A percentile compares a stretch with the other conserved stretches of the same genome.
These are phyloP conservation scores for Bremia lactucae DNA, from an alignment of 352 stramenopile genomes.

Conservation along the genomic window DNA sequence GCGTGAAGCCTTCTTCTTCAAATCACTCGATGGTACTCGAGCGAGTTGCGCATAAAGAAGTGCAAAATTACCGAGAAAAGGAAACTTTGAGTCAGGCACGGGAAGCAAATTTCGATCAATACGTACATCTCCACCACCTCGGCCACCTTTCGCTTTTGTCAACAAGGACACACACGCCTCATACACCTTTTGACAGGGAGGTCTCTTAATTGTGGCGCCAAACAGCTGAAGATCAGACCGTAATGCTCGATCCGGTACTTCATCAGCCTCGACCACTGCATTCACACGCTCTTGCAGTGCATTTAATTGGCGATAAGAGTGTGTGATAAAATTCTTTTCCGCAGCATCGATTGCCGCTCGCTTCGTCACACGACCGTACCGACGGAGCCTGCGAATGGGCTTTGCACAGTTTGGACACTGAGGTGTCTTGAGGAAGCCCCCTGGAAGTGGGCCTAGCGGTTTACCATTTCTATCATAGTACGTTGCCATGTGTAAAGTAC, in stretches of 20 bases:
- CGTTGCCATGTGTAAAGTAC: conserved; percentile 25
- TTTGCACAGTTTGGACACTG: conserved; percentile 38
- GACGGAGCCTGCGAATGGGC: conserved; percentile 29
- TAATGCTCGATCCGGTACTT: conserved; percentile 11
- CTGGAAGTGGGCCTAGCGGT: conserved; percentile 11
- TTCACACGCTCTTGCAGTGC: conserved; percentile 19
- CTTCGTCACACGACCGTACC: conserved; percentile 37
- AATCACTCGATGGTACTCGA: neutral
- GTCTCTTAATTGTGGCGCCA: conserved; percentile 10
- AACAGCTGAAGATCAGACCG: conserved; percentile 16
- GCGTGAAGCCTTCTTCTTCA: neutral
- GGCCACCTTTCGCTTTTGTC: conserved; percentile 13
- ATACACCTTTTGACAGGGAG: conserved; percentile 23
- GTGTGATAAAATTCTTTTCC: conserved; percentile 40
- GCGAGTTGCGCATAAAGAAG: conserved; percentile 20
- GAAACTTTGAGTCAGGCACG: conserved; percentile 24
- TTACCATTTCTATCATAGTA: conserved; percentile 25
- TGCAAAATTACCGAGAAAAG: conserved; percentile 19
- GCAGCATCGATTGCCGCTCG: conserved; percentile 25
- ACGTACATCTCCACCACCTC: conserved; percentile 10
- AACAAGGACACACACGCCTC: conserved; percentile 26
- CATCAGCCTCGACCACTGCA: conserved; percentile 4
- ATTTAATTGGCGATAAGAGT: conserved; percentile 12
- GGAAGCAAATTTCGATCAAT: conserved; percentile 17
- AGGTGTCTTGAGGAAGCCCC: conserved; percentile 18